Evolutionary conservation across 257 asterid species (phyloP), one percentile per base, ranked within the genome.

Genomic region (Prunella vulgaris): DNA sequence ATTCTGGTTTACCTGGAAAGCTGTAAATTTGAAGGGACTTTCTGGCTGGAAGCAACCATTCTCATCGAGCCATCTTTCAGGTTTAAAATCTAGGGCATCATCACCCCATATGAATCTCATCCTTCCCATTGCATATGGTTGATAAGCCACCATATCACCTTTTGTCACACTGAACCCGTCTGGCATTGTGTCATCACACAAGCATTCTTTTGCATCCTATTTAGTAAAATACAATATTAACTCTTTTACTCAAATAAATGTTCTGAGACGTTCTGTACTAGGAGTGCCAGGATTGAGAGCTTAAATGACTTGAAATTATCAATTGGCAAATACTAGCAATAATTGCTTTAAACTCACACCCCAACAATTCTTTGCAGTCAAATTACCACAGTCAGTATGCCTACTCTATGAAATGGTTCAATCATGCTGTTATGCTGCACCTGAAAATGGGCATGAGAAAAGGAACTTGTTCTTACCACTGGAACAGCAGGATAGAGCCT

Each of bases 401-500:
- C 42, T 37, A 37, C 13, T 37, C n/a, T 5, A 2, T 1, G 15
- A 53, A 53, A 53, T 20, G 17, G 14, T 9, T 21, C 38, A 32
- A 20, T 8, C 61, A 54, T 10, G 17, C n/a, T 22, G 12, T 12
- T 20, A 7, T 7, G 13, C 58, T 51, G 58, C 58, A 51, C 8
- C 5, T 13, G 6, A 2, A 7, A 51, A 51, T 17, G 8, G 12
- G 17, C 21, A 37, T 17, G 20, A 22, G 62, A 56, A 24, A 56
- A 20, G 8, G 8, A 15, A 32, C 27, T 71, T 10, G 20, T 72
- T 10, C 60, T 79, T 84, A 86, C 93, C 88, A 84, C 90, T 10
- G 93, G 90, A 66, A 86, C 88, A 7, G 85, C 84, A 72, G 90
- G 93, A 73, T 80, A 82, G 33, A 86, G 90, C 71, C 93, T 74